Conservation (phyloP, 345 rosid genomes). For the Euphorbia lathyris region DNA sequence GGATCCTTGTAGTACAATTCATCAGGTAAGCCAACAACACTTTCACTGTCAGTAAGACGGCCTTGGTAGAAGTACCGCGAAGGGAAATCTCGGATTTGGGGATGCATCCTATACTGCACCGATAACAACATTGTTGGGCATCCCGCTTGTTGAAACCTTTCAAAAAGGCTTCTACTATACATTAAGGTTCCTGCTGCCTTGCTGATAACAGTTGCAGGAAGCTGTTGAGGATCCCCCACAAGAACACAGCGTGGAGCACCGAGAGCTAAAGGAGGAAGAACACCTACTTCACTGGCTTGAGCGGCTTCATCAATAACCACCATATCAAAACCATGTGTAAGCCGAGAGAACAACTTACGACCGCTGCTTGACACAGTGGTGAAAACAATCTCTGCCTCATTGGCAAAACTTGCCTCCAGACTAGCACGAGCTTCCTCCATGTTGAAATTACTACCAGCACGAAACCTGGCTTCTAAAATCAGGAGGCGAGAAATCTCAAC, state of each 20-base stretch:
- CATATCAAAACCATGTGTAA: conserved; percentile 99
- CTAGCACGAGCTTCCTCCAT: conserved; percentile 95
- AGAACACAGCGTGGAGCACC: conserved; percentile 98
- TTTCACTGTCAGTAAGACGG: conserved; percentile 94
- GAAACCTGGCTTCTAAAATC: conserved; percentile 75
- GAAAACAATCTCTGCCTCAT: conserved; percentile 99
- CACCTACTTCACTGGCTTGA: conserved; percentile 95
- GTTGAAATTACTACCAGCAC: conserved; percentile 73
- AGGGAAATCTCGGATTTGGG: conserved; percentile 95
- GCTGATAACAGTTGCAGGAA: conserved; percentile 98
- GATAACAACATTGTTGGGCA: conserved; percentile 95
- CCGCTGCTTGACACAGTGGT: conserved; percentile 99
- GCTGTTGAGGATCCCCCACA: conserved; percentile 99
- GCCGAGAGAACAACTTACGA: conserved; percentile 91
- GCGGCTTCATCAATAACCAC: conserved; percentile 99
- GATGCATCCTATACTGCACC: conserved; percentile 99
- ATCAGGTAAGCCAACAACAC: conserved; percentile 67
- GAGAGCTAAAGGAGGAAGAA: conserved; percentile 94
- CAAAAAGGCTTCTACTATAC: conserved; percentile 96
- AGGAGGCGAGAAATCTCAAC: conserved; percentile 98
- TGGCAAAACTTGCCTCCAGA: conserved; percentile 98
- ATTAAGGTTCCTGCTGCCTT: conserved; percentile 95
- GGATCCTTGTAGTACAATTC: conserved; percentile 85
- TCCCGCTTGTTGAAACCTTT: conserved; percentile 97
- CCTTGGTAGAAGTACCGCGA: conserved; percentile 95